Conservation (phyloP, 169 alveolate species). For the Eimeria acervulina region DNA sequence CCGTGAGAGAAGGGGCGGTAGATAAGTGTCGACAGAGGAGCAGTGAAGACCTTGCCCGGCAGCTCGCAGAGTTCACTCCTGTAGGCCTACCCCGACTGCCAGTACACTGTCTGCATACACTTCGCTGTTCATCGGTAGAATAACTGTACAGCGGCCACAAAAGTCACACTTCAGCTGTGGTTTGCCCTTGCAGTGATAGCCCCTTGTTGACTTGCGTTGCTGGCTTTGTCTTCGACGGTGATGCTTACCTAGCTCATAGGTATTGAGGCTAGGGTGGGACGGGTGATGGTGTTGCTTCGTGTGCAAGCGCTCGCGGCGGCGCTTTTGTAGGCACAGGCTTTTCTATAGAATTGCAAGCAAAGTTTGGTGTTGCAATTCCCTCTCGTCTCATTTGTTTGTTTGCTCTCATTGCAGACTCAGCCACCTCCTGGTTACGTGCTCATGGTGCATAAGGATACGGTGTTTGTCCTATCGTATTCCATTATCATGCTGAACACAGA, state of each 20-base stretch:
- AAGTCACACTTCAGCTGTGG: neutral
- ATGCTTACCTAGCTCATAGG: neutral
- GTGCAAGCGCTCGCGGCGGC: neutral
- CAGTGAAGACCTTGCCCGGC: conserved; percentile 30
- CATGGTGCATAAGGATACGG: conserved; percentile 89
- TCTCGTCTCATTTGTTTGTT: neutral
- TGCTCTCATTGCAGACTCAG: neutral
- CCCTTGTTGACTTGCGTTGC: neutral
- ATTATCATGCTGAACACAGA: conserved; percentile 96
- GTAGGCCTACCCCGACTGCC: conserved; percentile 5
- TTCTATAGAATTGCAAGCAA: neutral
- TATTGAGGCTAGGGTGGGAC: neutral
- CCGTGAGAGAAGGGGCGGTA: conserved; percentile 16
- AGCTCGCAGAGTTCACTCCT: conserved; percentile 54
- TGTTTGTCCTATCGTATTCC: conserved; percentile 93
- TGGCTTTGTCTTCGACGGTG: neutral
- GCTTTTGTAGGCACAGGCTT: neutral
- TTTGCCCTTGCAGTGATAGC: neutral
- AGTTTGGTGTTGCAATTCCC: neutral
- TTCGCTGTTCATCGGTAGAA: neutral
- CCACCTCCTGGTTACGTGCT: conserved; percentile 72
- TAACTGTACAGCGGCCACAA: neutral
- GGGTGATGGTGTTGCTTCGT: neutral
- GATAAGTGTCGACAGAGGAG: neutral
- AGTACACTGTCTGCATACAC: neutral